Percentiles rank a stretch among this genome's conserved stretches.
These are phyloP conservation scores for Penicillium cataractarum DNA, from an alignment of 495 filamentous ascomycete species.

Conservation along the genomic window DNA sequence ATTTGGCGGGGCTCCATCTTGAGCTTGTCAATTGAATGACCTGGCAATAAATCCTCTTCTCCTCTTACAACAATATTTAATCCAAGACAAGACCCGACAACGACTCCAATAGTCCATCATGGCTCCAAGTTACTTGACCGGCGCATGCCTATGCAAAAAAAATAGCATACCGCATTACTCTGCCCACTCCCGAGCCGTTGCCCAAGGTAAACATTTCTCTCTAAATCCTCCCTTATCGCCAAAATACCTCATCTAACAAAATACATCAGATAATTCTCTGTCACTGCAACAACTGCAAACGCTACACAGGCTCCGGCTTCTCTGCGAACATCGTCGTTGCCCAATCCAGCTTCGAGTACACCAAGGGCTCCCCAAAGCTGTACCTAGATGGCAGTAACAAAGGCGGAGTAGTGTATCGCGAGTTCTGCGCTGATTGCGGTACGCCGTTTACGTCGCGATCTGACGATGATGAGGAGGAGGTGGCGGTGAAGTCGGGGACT, in stretches of 20 bases:
- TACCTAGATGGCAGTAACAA: constrained; percentile 21
- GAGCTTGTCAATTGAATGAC: not conserved
- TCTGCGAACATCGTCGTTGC: constrained; percentile 34
- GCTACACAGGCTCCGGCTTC: constrained; percentile 34
- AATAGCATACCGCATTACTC: constrained; percentile 31
- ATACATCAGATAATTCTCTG: constrained; percentile 28
- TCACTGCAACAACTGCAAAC: constrained; percentile 40
- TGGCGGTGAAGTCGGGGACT: constrained; percentile 33
- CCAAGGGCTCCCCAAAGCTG: constrained; percentile 27
- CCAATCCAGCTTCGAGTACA: constrained; percentile 18
- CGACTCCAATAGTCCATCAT: not conserved
- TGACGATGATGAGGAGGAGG: not conserved
- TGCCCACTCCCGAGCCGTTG: constrained; percentile 20
- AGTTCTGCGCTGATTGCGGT: constrained; percentile 36
- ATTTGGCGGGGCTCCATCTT: not conserved
- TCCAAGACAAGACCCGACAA: not conserved
- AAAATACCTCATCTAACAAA: not conserved
- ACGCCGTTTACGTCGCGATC: constrained; percentile 26
- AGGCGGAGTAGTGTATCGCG: constrained; percentile 15
- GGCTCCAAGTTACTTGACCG: constrained; percentile 20
- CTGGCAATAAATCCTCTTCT: not conserved
- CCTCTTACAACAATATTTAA: not conserved
- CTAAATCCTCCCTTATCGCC: not conserved
- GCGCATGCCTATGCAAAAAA: constrained; percentile 32
- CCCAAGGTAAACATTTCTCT: constrained; percentile 24